Percentiles rank a stretch among this genome's conserved stretches.
phyloP scores from a whole-genome alignment of 1,284 basidiomycete genomes.

The Fomitopsis pinicola region DNA sequence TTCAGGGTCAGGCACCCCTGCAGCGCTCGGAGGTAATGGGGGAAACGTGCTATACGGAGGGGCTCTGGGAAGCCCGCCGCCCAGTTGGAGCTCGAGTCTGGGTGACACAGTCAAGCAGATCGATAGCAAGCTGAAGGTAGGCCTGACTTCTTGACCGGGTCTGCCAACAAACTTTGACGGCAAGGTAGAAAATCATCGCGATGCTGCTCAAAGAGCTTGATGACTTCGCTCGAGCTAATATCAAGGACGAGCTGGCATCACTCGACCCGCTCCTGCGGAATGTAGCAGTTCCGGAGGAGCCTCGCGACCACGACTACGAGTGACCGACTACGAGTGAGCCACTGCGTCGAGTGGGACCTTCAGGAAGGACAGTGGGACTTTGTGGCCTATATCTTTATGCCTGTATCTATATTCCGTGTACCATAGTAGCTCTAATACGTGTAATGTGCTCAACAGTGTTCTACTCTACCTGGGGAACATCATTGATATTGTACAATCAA shows the following conservation, averaged over 20 bases:
- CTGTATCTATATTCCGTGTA: slow-evolving; percentile 23
- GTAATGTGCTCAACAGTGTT: neutral
- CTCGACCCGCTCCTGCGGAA: slow-evolving; percentile 74
- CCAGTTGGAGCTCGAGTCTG: slow-evolving; percentile 55
- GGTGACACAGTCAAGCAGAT: slow-evolving; percentile 76
- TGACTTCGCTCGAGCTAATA: slow-evolving; percentile 69
- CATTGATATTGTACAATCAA: no score
- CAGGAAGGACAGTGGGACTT: neutral
- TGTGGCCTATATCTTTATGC: slow-evolving; percentile 20
- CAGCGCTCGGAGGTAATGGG: slow-evolving; percentile 9
- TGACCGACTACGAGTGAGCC: slow-evolving; percentile 15
- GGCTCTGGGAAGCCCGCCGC: slow-evolving; percentile 44
- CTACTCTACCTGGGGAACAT: no score
- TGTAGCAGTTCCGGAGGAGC: slow-evolving; percentile 25
- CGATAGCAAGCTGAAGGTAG: slow-evolving; percentile 77
- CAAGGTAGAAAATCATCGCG: slow-evolving; percentile 70
- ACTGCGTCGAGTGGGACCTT: neutral
- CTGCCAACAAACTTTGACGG: slow-evolving; percentile 2
- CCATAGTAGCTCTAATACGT: slow-evolving; percentile 12
- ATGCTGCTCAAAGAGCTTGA: slow-evolving; percentile 79
- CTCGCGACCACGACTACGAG: slow-evolving; percentile 20
- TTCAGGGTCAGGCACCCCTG: slow-evolving; percentile 14
- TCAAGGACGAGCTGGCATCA: slow-evolving; percentile 77
- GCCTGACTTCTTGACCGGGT: slow-evolving; percentile 15
- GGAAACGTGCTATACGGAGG: slow-evolving; percentile 30